phyloP scores from a whole-genome alignment of 768 basidiomycete genomes.

The Boletus subparvulus region DNA sequence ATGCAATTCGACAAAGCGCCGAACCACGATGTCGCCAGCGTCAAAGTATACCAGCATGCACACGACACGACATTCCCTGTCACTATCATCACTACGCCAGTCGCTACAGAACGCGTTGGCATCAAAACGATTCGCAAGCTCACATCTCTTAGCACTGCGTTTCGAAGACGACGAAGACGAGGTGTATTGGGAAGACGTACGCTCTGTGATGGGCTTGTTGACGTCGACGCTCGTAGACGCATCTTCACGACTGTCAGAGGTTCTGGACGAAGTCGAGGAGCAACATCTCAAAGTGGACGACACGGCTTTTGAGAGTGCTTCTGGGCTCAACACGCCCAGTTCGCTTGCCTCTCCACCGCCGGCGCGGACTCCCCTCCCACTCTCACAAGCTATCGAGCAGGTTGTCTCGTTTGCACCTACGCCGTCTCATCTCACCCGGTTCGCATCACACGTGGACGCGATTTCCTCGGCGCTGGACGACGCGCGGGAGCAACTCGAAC shows the following conservation, averaged over 20 bases:
- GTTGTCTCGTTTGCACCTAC: conserved; percentile 66
- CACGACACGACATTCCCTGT: conserved; percentile 61
- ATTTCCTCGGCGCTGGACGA: conserved; percentile 69
- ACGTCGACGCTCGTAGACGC: conserved; percentile 68
- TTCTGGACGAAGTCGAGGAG: conserved; percentile 59
- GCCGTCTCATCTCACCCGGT: conserved; percentile 65
- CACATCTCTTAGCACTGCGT: conserved; percentile 76
- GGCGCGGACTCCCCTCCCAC: conserved; percentile 11
- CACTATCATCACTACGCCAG: conserved; percentile 58
- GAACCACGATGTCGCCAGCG: conserved; percentile 40
- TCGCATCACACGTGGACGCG: conserved; percentile 71
- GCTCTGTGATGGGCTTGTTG: conserved; percentile 68
- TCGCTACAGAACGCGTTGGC: conserved; percentile 66
- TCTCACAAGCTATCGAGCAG: conserved; percentile 12
- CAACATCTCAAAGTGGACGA: conserved; percentile 48
- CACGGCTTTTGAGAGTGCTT: conserved; percentile 34
- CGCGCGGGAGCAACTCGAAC: conserved; percentile 63
- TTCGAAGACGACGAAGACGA: conserved; percentile 75
- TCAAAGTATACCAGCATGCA: conserved; percentile 67
- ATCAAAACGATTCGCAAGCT: conserved; percentile 74
- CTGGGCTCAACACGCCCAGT: conserved; percentile 14
- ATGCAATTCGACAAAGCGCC: conserved; percentile 15
- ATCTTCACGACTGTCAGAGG: conserved; percentile 58
- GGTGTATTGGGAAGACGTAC: conserved; percentile 83
- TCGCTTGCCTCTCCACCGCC: conserved; percentile 20